A percentile compares a stretch with the other conserved stretches of the same genome.
Evolutionary conservation across 1,139 yeast species (phyloP).

Genomic region (Geotrichum aggregatum): DNA sequence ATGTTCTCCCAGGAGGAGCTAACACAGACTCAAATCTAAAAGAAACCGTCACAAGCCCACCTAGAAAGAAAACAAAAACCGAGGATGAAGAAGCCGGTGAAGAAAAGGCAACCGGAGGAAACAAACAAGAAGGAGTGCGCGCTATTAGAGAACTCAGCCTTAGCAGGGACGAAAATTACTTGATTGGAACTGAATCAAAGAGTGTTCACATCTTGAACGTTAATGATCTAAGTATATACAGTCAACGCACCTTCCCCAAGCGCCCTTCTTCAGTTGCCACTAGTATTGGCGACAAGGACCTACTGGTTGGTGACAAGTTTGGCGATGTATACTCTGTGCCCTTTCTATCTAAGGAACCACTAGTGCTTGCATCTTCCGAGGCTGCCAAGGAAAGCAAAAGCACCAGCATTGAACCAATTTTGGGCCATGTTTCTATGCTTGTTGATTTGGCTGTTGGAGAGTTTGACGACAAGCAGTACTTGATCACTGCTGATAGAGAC

Average conservation of each 20-base stretch:
- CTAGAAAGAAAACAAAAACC: constrained; percentile 22
- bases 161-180: constrained; percentile 49
- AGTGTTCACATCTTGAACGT: constrained; percentile 55
- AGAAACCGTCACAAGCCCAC: constrained; percentile 10
- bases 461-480: constrained; percentile 46
- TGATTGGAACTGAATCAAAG: constrained; percentile 77
- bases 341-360: constrained; percentile 32
- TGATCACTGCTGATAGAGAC: constrained; percentile 88
- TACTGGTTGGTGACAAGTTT: constrained; percentile 89
- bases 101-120: constrained; percentile 2
- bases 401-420: constrained; percentile 51
- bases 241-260: constrained; percentile 79
- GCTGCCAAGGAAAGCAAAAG: constrained; percentile 17
- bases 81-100: constrained; percentile 8
- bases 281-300: constrained; percentile 46
- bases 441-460: constrained; percentile 59
- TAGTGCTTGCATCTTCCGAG: constrained; percentile 22
- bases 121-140: constrained; percentile 18
- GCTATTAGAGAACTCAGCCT: constrained; percentile 48
- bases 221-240: constrained; percentile 46
- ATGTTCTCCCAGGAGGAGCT: constrained; percentile 8
- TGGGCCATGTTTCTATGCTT: constrained; percentile 96
- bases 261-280: constrained; percentile 78
- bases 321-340: constrained; percentile 81
- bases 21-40: background rate